Percentiles rank a stretch among this genome's conserved stretches.
Conservation (phyloP, 2,329 filamentous ascomycete genomes). For the Sporothrix globosa region DNA sequence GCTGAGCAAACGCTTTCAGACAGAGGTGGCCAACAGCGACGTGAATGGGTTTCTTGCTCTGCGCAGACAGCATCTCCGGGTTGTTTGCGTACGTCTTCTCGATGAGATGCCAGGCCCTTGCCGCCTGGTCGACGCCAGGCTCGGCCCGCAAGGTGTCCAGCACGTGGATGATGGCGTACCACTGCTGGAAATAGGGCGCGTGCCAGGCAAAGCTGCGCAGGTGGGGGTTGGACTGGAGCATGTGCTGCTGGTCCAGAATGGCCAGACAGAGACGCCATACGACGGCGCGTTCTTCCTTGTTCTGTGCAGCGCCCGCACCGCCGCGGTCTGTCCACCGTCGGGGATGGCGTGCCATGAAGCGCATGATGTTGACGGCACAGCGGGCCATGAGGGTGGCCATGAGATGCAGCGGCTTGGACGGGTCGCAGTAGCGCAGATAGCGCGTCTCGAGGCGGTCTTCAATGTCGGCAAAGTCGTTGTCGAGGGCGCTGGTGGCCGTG, state of each 20-base stretch:
- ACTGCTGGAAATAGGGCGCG: conserved; percentile 42
- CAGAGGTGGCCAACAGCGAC: conserved; percentile 44
- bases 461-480: conserved; percentile 37
- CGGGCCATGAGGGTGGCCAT: conserved; percentile 35
- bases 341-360: conserved; percentile 39
- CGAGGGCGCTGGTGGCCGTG: conserved; percentile 31
- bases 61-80: conserved; percentile 36
- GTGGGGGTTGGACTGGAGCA: conserved; percentile 43
- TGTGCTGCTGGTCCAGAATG: conserved; percentile 42
- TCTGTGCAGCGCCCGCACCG: neutral
- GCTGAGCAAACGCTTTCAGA: conserved; percentile 39
- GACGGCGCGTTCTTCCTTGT: conserved; percentile 39
- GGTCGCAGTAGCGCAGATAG: conserved; percentile 32
- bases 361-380: conserved; percentile 36
- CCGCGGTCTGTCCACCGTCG: conserved; percentile 40
- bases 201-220: conserved; percentile 43
- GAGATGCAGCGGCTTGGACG: conserved; percentile 37
- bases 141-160: conserved; percentile 44
- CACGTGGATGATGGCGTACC: conserved; percentile 45
- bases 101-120: conserved; percentile 44
- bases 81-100: conserved; percentile 44
- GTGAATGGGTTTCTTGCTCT: conserved; percentile 40
- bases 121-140: conserved; percentile 40
- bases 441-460: conserved; percentile 39
- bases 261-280: conserved; percentile 42